Percentiles rank a stretch among this genome's conserved stretches.
Conservation (phyloP, 495 filamentous ascomycete species). For the Viridothelium virens region DNA sequence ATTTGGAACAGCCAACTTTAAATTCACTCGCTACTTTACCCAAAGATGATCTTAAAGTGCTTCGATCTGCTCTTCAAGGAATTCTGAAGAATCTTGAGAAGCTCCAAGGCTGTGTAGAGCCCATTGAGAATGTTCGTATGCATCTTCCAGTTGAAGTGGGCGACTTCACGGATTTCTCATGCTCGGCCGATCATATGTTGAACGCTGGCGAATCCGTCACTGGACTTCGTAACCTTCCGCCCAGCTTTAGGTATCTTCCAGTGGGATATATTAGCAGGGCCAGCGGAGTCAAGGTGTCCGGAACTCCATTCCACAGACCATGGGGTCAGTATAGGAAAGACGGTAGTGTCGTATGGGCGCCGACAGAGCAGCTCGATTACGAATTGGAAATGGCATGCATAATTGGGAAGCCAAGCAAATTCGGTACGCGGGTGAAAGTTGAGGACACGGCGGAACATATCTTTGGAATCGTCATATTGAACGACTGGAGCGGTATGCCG, state of each 20-base stretch:
- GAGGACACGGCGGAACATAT: constrained; percentile 64
- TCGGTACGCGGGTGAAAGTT: constrained; percentile 31
- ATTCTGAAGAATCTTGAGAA: constrained; percentile 11
- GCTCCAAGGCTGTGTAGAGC: constrained; percentile 12
- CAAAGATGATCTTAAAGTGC: constrained; percentile 18
- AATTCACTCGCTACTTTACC: constrained; percentile 21
- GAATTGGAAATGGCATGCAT: constrained; percentile 31
- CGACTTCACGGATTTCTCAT: constrained; percentile 32
- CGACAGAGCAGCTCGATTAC: constrained; percentile 29
- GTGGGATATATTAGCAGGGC: constrained; percentile 62
- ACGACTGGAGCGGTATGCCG: constrained; percentile 60
- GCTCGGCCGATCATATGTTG: constrained; percentile 22
- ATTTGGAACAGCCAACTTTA: constrained; percentile 14
- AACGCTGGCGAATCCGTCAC: constrained; percentile 23
- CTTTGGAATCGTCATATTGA: constrained; percentile 80
- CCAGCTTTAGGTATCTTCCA: constrained; percentile 27
- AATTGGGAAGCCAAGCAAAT: constrained; percentile 18
- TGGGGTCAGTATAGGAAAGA: constrained; percentile 26
- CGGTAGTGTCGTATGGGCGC: constrained; percentile 22
- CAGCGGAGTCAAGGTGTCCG: constrained; percentile 69
- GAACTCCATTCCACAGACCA: constrained; percentile 46
- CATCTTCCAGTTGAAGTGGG: constrained; percentile 29
- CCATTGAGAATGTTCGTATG: constrained; percentile 19
- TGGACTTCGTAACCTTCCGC: constrained; percentile 22
- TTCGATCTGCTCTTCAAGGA: constrained; percentile 11